phyloP scores from a whole-genome alignment of 495 filamentous ascomycete species.

The Wilcoxina mikolae region DNA sequence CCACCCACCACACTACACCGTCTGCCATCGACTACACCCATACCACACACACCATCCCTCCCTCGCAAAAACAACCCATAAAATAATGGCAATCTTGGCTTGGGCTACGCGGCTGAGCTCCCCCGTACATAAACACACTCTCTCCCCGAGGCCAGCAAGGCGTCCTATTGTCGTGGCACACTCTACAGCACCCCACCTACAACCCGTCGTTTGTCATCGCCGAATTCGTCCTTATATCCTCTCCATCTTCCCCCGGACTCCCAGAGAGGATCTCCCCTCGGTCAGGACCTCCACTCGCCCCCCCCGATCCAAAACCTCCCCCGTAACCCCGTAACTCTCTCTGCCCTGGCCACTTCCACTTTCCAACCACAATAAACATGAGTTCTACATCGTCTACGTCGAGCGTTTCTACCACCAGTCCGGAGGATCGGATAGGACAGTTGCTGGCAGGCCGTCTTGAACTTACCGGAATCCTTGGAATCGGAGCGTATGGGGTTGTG shows the following conservation, averaged over 20 bases:
- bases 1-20: no score
- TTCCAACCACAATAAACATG: slow-evolving; percentile 19
- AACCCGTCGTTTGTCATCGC: neutral
- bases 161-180: slow-evolving; percentile 3
- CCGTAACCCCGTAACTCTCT: neutral
- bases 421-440: slow-evolving; percentile 77
- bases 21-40: neutral
- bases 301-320: neutral
- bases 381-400: slow-evolving; percentile 27
- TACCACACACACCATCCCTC: neutral
- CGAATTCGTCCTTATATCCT: neutral
- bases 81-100: neutral
- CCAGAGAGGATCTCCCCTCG: neutral
- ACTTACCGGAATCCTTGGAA: slow-evolving; percentile 71
- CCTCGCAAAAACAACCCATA: neutral
- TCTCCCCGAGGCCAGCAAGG: neutral
- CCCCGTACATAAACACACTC: slow-evolving; percentile 3
- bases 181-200: neutral
- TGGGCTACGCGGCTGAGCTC: slow-evolving; percentile 2
- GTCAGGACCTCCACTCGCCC: neutral
- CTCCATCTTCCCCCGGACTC: neutral
- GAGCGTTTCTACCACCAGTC: slow-evolving; percentile 29
- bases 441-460: slow-evolving; percentile 69
- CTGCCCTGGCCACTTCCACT: no score
- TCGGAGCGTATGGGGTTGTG: slow-evolving; percentile 92